These are phyloP conservation scores for Tetrastigma voinierianum DNA, from an alignment of 164 flowering plant genomes.

Conservation along the genomic window DNA sequence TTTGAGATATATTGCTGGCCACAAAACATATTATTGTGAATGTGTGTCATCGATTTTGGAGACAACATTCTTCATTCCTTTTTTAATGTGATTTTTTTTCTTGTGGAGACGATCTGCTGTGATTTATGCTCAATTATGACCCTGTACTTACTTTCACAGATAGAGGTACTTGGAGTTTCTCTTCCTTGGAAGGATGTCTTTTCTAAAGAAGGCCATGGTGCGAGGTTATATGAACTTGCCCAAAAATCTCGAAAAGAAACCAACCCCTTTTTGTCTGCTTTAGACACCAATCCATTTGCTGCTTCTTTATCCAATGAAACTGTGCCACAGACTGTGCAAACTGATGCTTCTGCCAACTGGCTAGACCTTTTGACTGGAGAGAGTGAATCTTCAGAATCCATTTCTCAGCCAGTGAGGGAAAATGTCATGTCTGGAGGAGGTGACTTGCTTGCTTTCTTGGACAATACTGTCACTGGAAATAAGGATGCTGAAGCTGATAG, in stretches of 20 bases:
- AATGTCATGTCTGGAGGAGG: constrained; percentile 29
- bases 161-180: constrained; percentile 71
- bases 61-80: neutral
- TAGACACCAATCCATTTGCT: constrained; percentile 44
- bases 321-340: constrained; percentile 27
- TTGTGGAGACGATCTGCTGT: neutral
- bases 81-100: neutral
- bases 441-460: constrained; percentile 71
- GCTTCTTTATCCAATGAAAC: constrained; percentile 35
- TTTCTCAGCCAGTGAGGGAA: constrained; percentile 31
- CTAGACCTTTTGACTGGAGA: constrained; percentile 84
- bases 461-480: constrained; percentile 44
- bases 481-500: constrained; percentile 27
- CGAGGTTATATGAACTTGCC: constrained; percentile 36
- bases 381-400: constrained; percentile 28
- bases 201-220: constrained; percentile 44
- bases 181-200: constrained; percentile 85
- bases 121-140: constrained; percentile 2
- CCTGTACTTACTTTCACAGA: constrained; percentile 24
- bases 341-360: constrained; percentile 31
- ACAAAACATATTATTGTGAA: too few relatives aligned
- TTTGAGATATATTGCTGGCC: neutral
- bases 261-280: constrained; percentile 38
- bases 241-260: constrained; percentile 26
- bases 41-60: too few relatives aligned